Conservation (phyloP, 2,329 filamentous ascomycete genomes). For the Ascochyta koolunga region DNA sequence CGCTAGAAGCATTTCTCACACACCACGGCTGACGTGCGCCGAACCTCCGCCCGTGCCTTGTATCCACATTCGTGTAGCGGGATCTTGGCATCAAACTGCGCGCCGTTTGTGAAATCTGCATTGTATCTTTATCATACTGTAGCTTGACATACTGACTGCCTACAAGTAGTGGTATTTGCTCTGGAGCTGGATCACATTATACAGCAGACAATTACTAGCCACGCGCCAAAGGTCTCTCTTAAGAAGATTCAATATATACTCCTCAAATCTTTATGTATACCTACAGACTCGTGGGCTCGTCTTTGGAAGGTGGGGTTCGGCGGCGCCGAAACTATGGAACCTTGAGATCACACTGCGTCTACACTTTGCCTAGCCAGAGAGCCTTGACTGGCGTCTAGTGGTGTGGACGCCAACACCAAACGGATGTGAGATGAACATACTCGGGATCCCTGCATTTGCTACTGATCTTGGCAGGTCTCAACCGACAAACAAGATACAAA, state of each 20-base stretch:
- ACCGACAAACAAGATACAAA: conserved; percentile 26
- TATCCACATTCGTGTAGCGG: conserved; percentile 30
- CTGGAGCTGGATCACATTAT: background rate
- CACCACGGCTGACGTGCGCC: conserved; percentile 36
- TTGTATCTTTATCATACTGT: background rate
- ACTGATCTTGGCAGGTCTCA: conserved; percentile 22
- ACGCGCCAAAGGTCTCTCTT: background rate
- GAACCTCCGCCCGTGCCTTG: conserved; percentile 19
- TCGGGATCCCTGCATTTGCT: conserved; percentile 16
- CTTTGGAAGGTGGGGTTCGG: background rate
- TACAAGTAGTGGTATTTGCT: background rate
- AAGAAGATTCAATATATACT: background rate
- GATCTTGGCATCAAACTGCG: conserved; percentile 29
- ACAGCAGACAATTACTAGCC: background rate
- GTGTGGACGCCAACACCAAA: conserved; percentile 14
- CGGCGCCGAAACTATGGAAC: background rate
- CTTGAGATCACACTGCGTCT: conserved; percentile 5
- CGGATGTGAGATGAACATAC: conserved; percentile 14
- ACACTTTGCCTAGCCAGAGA: background rate
- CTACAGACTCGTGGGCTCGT: background rate
- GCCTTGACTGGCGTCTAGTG: background rate
- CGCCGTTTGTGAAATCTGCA: background rate
- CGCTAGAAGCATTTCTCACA: conserved; percentile 13
- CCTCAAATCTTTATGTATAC: background rate
- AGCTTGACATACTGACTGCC: background rate